Evolutionary conservation across 352 stramenopile genomes (phyloP), one percentile per base, ranked within the genome.

Genomic region (Saprolegnia parasitica): DNA sequence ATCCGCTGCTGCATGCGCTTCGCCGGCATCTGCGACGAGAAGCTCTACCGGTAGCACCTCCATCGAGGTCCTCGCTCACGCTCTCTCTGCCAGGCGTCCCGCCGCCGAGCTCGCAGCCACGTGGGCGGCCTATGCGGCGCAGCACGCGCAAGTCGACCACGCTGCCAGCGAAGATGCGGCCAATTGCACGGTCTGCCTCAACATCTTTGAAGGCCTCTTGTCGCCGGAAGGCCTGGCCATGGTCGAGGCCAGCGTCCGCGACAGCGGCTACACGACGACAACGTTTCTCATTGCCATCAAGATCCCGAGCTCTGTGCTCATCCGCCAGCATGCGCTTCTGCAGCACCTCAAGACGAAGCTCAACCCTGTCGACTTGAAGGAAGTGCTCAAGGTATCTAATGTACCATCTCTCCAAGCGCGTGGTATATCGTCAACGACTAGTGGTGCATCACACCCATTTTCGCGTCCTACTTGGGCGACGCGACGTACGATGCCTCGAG

Each of bases 221-320:
- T 26, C 24, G 13, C 20, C 35, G 9, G n/a, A 26, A 8, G 56
- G 56, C 63, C 76, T 81, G 39, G 68, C 80, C 5, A 63, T 80
- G 29, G 62, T 88, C 11, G 40, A 89, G 61, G 73, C 62, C 5
- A 76, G 87, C n/a, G 65, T 82, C 56, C 67, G 73, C 46, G 77
- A 83, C 49, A 73, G 77, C 35, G 67, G 72, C 26, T 92, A 93
- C 73, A 81, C 91, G 56, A 82, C 83, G 13, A 80, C 78, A 37
- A 71, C 77, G 23, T 95, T 95, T 49, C 74, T 83, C 35, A 81
- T 95, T 62, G 90, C 86, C 68, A 88, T 93, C 61, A 91, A 92
- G 73, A 65, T 94, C 63, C 84, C 84, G 20, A 91, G 86, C 72
- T 76, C 86, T 46, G 79, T 92, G 42, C 54, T 94, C 37, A 76